Base-by-base conservation (phyloP, 768 basidiomycete species). In the Sporobolomyces phaffii region DNA sequence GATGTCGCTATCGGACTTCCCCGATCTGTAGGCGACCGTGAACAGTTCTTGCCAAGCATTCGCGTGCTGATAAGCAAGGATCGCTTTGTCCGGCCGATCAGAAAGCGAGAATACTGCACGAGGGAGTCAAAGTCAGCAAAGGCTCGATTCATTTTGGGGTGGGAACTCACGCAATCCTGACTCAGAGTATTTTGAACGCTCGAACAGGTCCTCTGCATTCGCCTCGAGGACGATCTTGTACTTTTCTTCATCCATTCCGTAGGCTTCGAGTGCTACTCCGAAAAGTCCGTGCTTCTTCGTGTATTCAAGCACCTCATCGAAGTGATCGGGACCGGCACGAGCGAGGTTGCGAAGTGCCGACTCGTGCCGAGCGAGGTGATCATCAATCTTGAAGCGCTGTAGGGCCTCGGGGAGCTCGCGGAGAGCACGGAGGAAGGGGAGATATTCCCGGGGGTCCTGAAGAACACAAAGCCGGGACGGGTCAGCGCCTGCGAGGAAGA, bases 381-480 rank as follows among this genome's bases (percentile, higher is more conserved):
- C 91, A 74, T 99, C 93, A 64, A 99, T 98, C 71, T 84, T 84
- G 80, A 90, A 96, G 49, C 85, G 80, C 72, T 97, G 93, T 73
- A 94, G 90, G 75, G 84, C 83, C 64, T 83, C 84, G 49, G 91
- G 88, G 73, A 91, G 78, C 0, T 86, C 82, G 24, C 90, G 84
- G 11, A 99, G 82, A 71, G 94, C 90, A 13, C 91, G 85, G 36
- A 99, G 82, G 85, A 99, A 98, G 0, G 96, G 96, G 0, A 99
- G 84, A 75, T 99, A 99, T 76, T 99, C 96, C 73, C 92, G 83
- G 9, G 96, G 96, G 77, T 99, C 96, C 94, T 98, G 72, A 36
- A 40, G n/a, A 28, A 43, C 22, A 22, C 14, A 6, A 26, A 40
- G 40, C 11, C 24, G 14, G 31, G 33, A 36, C 44, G 53, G 20